A percentile compares a stretch with the other conserved stretches of the same genome.
These are phyloP conservation scores for Metschnikowia aberdeeniae DNA, from an alignment of 805 yeast species.

Conservation along the genomic window DNA sequence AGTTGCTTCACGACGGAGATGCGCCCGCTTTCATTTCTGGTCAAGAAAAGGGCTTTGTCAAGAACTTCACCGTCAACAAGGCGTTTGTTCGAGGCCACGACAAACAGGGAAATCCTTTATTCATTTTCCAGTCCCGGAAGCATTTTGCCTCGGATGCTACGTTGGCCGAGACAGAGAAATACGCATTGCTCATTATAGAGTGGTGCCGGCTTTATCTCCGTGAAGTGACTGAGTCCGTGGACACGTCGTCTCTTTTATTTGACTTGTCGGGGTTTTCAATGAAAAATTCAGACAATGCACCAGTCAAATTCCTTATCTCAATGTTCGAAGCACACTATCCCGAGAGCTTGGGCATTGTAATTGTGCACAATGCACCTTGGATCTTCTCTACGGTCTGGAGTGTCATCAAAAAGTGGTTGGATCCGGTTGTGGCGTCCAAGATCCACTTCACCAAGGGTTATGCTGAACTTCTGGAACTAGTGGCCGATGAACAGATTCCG, in stretches of 20 bases:
- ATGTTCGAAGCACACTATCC: slow-evolving; percentile 97
- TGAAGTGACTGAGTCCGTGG: slow-evolving; percentile 60
- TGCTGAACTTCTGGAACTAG: slow-evolving; percentile 62
- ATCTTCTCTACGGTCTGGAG: slow-evolving; percentile 93
- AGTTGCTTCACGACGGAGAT: slow-evolving; percentile 69
- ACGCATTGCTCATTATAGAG: slow-evolving; percentile 75
- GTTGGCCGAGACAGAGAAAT: slow-evolving; percentile 67
- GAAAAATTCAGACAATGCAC: slow-evolving; percentile 88
- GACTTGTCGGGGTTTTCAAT: slow-evolving; percentile 84
- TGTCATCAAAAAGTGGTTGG: slow-evolving; percentile 88
- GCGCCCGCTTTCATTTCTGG: slow-evolving; percentile 46
- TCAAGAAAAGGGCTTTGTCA: slow-evolving; percentile 40
- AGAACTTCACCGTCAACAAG: slow-evolving; percentile 62
- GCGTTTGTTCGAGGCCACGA: slow-evolving; percentile 75
- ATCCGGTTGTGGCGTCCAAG: slow-evolving; percentile 93
- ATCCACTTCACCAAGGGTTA: slow-evolving; percentile 73
- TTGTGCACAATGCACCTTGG: slow-evolving; percentile 96
- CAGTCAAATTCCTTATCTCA: slow-evolving; percentile 83
- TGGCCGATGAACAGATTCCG: slow-evolving; percentile 61
- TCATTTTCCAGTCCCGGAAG: slow-evolving; percentile 71
- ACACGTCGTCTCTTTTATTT: slow-evolving; percentile 78
- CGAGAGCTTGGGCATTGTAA: slow-evolving; percentile 78
- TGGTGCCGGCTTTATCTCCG: slow-evolving; percentile 50
- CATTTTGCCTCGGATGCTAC: slow-evolving; percentile 54
- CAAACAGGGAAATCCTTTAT: slow-evolving; percentile 69